Evolutionary conservation across 148 eudicot species (phyloP).

Genomic region (Amaranthus cruentus): DNA sequence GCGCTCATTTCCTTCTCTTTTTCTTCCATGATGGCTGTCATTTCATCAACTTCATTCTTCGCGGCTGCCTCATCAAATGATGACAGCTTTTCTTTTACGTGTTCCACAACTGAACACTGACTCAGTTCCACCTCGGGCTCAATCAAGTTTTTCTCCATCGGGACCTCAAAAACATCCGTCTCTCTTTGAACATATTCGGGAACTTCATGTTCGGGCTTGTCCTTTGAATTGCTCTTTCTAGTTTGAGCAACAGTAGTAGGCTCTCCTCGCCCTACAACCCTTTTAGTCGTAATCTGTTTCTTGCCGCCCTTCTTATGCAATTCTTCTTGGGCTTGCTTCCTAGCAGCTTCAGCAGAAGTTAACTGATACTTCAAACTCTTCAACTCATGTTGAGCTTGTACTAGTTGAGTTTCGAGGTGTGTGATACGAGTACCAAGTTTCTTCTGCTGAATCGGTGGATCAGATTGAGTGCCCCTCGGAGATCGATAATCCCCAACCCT

Average conservation of each 20-base stretch:
- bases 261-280: conserved; percentile 24
- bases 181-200: conserved; percentile 28
- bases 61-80: conserved; percentile 34
- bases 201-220: conserved; percentile 27
- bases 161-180: conserved; percentile 91
- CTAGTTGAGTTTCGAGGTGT: conserved; percentile 75
- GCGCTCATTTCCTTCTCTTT: conserved; percentile 45
- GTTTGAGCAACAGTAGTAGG: conserved; percentile 18
- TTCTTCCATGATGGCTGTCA: conserved; percentile 44
- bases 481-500: conserved; percentile 27
- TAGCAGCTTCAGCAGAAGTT: conserved; percentile 57
- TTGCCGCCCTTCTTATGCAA: conserved; percentile 39
- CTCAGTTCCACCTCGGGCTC: too few relatives aligned
- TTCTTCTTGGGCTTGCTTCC: conserved; percentile 58
- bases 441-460: conserved; percentile 47
- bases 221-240: conserved; percentile 24
- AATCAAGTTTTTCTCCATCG: conserved; percentile 35
- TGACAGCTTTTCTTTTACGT: conserved; percentile 25
- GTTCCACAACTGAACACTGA: conserved; percentile 12
- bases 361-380: conserved; percentile 72
- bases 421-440: conserved; percentile 75
- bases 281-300: conserved; percentile 22
- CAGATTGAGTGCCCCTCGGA: conserved; percentile 34
- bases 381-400: conserved; percentile 82
- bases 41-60: conserved; percentile 39